A percentile compares a stretch with the other conserved stretches of the same genome.
Conservation (phyloP, 345 rosid genomes). For the Eucalyptus erythrocorys region DNA sequence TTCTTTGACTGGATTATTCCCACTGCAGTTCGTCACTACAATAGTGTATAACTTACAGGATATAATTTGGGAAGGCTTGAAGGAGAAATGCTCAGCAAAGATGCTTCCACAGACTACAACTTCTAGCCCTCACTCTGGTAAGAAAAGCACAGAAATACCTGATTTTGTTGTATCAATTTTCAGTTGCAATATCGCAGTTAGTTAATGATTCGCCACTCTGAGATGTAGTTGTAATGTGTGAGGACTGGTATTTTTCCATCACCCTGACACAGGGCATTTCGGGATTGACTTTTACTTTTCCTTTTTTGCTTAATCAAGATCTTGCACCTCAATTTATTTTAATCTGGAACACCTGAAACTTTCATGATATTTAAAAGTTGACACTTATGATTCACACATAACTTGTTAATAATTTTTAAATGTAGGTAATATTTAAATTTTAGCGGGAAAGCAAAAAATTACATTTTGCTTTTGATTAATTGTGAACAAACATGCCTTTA, state of each 20-base stretch:
- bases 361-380: neutral
- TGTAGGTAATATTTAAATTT: neutral
- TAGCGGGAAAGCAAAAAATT: neutral
- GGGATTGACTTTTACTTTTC: neutral
- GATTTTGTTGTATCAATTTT: neutral
- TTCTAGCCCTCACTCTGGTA: constrained; percentile 55
- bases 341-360: neutral
- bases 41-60: constrained; percentile 22
- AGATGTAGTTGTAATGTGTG: neutral
- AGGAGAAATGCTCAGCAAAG: constrained; percentile 55
- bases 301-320: neutral
- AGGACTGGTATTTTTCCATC: neutral
- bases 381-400: neutral
- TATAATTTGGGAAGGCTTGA: constrained; percentile 51
- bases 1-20: neutral
- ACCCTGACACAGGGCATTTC: neutral
- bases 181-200: neutral
- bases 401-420: neutral
- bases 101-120: constrained; percentile 34
- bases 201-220: neutral
- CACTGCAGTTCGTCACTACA: neutral
- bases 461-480: neutral
- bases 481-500: neutral
- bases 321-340: neutral
- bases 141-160: neutral